phyloP scores from a whole-genome alignment of 2,329 filamentous ascomycete genomes.

The Ceratocystis colombiana region DNA sequence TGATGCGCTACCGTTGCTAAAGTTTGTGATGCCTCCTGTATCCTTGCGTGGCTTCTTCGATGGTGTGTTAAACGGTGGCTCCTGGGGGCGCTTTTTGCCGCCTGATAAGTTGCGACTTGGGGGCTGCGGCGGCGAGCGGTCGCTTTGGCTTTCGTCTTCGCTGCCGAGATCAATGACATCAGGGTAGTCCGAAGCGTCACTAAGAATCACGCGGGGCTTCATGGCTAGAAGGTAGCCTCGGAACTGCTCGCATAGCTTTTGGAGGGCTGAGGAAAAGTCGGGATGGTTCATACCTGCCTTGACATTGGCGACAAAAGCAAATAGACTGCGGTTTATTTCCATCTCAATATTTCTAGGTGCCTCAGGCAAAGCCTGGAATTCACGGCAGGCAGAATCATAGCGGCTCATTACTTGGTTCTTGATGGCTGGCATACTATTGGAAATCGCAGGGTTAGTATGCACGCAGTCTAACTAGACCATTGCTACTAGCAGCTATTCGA shows the following conservation, averaged over 20 bases:
- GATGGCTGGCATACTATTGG: constrained; percentile 42
- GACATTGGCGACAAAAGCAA: constrained; percentile 46
- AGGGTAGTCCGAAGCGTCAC: constrained; percentile 33
- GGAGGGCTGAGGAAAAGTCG: constrained; percentile 39
- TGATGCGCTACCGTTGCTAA: not conserved
- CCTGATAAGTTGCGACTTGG: constrained; percentile 23
- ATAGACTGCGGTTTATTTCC: constrained; percentile 51
- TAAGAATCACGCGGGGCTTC: constrained; percentile 41
- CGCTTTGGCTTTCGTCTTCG: constrained; percentile 33
- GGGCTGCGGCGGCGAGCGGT: constrained; percentile 27
- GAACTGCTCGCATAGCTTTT: constrained; percentile 43
- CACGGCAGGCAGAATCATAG: constrained; percentile 42
- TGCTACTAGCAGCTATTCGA: too few species aligned
- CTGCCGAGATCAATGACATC: constrained; percentile 35
- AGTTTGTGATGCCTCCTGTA: constrained; percentile 16
- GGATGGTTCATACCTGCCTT: constrained; percentile 44
- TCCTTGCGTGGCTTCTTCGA: constrained; percentile 32
- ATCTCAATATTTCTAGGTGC: constrained; percentile 58
- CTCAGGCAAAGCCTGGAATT: constrained; percentile 54
- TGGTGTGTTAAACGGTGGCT: constrained; percentile 31
- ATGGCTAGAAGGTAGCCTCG: constrained; percentile 38
- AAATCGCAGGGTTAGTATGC: not conserved
- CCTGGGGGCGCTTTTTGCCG: constrained; percentile 21
- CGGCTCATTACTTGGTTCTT: constrained; percentile 43
- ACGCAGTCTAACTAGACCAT: not conserved